Base-by-base conservation (phyloP, 1,284 basidiomycete genomes). In the Mycena citricolor region DNA sequence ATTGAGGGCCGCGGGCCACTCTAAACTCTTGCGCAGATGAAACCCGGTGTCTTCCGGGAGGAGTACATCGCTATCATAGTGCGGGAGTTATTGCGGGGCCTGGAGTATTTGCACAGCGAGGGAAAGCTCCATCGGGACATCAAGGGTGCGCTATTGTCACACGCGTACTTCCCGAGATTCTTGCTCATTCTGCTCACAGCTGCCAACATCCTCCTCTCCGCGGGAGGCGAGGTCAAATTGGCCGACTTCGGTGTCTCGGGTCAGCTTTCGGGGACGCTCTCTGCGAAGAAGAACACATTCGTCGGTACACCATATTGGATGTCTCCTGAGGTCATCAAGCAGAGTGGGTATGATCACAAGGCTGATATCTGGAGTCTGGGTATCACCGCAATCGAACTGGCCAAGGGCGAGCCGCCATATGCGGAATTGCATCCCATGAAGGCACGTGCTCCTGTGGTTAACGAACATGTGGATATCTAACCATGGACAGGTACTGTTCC, bases 381-480 rank as follows among this genome's bases (percentile, higher is more conserved):
- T 5, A 99, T 99, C 62, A 98, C 95, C 4, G 92, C 94, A 10
- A 97, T 99, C 57, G 95, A 99, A 66, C 74, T 99, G 55, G 95
- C 95, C 1, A 94, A 90, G 67, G 95, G 95, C 30, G 94, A 98
- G 61, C 95, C 95, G 16, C 95, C 95, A 3, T 98, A 98, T 61
- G 94, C 95, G 2, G 94, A 97, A 57, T 69, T 98, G 33, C 97
- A 99, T 69, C 95, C 95, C 4, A 99, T 99, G 95, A 98, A 98
- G 78, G 91, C 88, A 50, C 21, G 62, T 52, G n/a, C n/a, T n/a
- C n/a, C n/a, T n/a, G n/a, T n/a, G n/a, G n/a, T n/a, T n/a, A n/a
- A n/a, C n/a, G n/a, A n/a, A 21, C 26, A 24, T 41, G 19, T 23
- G 6, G 3, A 24, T 30, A 19, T 37, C 39, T 42, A 11, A 38